Base-by-base conservation (phyloP, 805 yeast genomes). In the Nakazawaea ernobii region DNA sequence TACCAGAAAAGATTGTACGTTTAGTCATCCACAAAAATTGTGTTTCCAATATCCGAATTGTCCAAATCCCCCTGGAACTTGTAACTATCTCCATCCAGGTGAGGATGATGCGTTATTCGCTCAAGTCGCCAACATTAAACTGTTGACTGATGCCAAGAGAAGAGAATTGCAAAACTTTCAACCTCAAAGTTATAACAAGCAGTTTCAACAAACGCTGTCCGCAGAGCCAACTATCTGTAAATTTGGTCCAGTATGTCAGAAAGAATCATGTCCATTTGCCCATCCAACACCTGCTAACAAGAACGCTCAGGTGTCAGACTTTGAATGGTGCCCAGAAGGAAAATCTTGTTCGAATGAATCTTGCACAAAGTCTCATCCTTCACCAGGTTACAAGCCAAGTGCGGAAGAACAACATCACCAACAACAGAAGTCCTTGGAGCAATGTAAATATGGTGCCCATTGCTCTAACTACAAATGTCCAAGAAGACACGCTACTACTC, bases 241-340 rank as follows among this genome's bases (percentile, higher is more conserved):
- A 61, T 90, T 79, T 64, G 94, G 92, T 42, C 70, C 74, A 24
- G 63, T 79, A 35, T 90, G 97, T 66, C 71, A 86, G 24, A 86
- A 86, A 58, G 88, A 81, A 52, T 67, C 79, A 52, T 90, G 97
- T 69, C 88, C 90, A 28, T 88, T 83, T 68, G 96, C 90, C 26
- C 97, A 90, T 61, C 96, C 97, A 39, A 87, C 96, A 0, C 94
- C 95, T 1, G 85, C 88, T 14, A 87, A 85, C 66, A 78, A 74
- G 52, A 80, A 76, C 52, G 89, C 90, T 28, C 79, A 81, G 55
- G 87, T 89, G 36, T 69, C 77, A 13, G 74, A 75, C 14, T 67
- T 77, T 42, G 84, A 80, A 54, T 86, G 95, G 95, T 90, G 97
- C 69, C 68, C 82, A 7, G 79, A 71, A 33, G 86, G 86, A 53